Evolutionary conservation across 2,329 filamentous ascomycete genomes (phyloP).

Genomic region (Pestalotiopsis sp.): DNA sequence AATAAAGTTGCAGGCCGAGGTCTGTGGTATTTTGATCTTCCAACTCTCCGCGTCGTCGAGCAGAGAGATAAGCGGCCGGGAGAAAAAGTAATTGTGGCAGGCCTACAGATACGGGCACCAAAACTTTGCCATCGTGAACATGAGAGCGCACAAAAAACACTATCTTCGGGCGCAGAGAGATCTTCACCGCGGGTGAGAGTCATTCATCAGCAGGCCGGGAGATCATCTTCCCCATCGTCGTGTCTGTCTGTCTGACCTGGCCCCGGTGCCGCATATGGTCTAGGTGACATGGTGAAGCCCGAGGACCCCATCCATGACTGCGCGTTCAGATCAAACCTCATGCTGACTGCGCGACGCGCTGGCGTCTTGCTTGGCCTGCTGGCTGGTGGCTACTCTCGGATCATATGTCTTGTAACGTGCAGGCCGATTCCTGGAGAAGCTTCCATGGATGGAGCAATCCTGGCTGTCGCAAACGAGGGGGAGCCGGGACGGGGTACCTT

Average conservation of each 20-base stretch:
- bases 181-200: not conserved
- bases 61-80: not conserved
- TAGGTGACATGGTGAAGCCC: not conserved
- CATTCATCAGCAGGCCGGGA: not conserved
- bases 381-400: not conserved
- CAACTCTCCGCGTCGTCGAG: too few species aligned
- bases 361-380: too few species aligned
- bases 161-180: not conserved
- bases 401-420: not conserved
- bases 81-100: not conserved
- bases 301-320: too few species aligned
- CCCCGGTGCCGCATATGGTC: not conserved
- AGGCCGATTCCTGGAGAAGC: not conserved
- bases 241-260: not conserved
- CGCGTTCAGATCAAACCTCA: too few species aligned
- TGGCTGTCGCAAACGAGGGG: not conserved
- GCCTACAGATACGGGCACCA: not conserved
- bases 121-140: not conserved
- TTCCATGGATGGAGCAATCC: not conserved
- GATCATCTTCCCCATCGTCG: not conserved
- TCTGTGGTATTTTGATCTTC: too few species aligned
- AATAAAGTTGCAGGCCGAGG: too few species aligned
- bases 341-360: too few species aligned
- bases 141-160: not conserved
- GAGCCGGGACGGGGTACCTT: not conserved